Percentiles rank a stretch among this genome's conserved stretches.
These are phyloP conservation scores for Ehretia macrophylla DNA, from an alignment of 257 asterid species.

Conservation along the genomic window DNA sequence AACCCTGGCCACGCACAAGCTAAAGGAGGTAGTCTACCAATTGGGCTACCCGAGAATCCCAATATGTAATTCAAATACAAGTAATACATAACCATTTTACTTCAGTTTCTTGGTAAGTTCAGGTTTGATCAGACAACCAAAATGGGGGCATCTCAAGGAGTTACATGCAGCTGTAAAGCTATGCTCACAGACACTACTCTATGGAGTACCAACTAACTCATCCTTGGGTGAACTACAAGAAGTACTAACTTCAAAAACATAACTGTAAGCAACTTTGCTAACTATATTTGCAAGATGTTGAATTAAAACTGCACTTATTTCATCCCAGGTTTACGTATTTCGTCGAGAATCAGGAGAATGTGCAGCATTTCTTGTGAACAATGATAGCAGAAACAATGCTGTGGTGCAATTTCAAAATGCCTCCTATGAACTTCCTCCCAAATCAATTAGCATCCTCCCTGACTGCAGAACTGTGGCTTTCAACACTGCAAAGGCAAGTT, in stretches of 20 bases:
- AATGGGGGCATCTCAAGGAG: slow-evolving; percentile 77
- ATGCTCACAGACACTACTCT: slow-evolving; percentile 49
- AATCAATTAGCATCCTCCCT: slow-evolving; percentile 83
- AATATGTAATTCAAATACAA: not conserved
- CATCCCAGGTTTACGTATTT: slow-evolving; percentile 57
- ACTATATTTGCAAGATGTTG: not conserved
- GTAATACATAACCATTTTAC: not conserved
- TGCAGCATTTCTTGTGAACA: slow-evolving; percentile 80
- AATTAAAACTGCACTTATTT: not conserved
- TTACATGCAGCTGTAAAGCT: slow-evolving; percentile 61
- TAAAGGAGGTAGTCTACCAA: too few species aligned
- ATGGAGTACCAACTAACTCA: slow-evolving; percentile 33
- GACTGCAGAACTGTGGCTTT: slow-evolving; percentile 67
- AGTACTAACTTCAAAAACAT: slow-evolving; percentile 30
- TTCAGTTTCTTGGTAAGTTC: not conserved
- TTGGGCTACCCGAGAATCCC: too few species aligned
- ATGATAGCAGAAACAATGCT: slow-evolving; percentile 21
- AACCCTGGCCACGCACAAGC: too few species aligned
- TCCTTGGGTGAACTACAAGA: slow-evolving; percentile 59
- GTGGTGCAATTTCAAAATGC: slow-evolving; percentile 43
- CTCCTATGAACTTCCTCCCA: slow-evolving; percentile 46
- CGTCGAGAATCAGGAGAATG: slow-evolving; percentile 47
- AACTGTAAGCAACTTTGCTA: not conserved
- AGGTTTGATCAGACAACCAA: slow-evolving; percentile 85
- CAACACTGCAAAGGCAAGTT: slow-evolving; percentile 77